Evolutionary conservation across 331 rosid species (phyloP).

Genomic region (Prunus yedoensis): DNA sequence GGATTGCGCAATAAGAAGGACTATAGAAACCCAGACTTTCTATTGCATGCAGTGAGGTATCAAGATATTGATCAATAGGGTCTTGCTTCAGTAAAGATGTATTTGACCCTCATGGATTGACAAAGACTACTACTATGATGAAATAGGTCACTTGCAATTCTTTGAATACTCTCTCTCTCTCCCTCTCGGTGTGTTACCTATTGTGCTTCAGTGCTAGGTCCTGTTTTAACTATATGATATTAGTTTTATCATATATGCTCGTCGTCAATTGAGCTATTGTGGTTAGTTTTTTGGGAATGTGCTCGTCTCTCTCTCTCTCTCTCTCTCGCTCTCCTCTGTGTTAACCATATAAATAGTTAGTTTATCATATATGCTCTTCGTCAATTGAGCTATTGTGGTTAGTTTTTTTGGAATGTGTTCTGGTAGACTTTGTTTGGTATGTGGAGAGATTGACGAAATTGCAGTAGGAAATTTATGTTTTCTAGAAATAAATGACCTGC

Average conservation of each 20-base stretch:
- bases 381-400: too few species aligned
- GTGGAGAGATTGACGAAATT: background rate
- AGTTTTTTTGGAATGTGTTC: background rate
- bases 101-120: slow-evolving; percentile 96
- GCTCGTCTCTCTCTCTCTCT: background rate
- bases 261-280: background rate
- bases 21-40: slow-evolving; percentile 92
- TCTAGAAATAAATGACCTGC: slow-evolving; percentile 31
- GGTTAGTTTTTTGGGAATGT: background rate
- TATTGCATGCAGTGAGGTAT: slow-evolving; percentile 90
- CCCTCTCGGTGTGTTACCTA: slow-evolving; percentile 7
- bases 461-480: background rate
- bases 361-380: too few species aligned
- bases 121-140: slow-evolving; percentile 73
- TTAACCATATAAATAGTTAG: too few species aligned
- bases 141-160: slow-evolving; percentile 62
- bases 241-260: background rate
- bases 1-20: slow-evolving; percentile 95
- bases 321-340: slow-evolving; percentile 16
- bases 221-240: background rate
- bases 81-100: slow-evolving; percentile 97
- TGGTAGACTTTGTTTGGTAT: background rate
- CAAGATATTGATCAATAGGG: slow-evolving; percentile 94
- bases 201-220: background rate
- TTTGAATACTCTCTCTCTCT: slow-evolving; percentile 20